Conservation (phyloP, 805 yeast genomes). For the Metschnikowia reukaufii region DNA sequence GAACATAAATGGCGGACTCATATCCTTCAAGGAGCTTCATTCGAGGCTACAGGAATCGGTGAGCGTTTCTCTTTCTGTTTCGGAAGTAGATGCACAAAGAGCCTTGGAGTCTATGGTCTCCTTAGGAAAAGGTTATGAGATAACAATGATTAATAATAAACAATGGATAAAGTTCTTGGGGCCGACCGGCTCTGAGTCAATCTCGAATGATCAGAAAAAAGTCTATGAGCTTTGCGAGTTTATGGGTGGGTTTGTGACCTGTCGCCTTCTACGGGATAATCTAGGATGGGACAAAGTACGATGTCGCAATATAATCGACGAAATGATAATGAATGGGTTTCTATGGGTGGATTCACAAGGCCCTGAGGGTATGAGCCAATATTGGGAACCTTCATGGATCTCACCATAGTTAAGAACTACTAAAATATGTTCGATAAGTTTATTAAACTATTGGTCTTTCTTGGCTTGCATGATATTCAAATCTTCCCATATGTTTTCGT, state of each 20-base stretch:
- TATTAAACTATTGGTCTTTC: constrained; percentile 11
- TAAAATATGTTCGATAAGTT: no score
- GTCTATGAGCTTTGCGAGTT: constrained; percentile 76
- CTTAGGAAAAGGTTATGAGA: constrained; percentile 71
- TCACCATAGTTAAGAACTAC: no score
- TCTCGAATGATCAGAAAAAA: constrained; percentile 60
- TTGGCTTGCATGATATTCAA: constrained; percentile 6
- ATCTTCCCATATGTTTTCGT: constrained; percentile 29
- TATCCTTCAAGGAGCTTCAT: constrained; percentile 50
- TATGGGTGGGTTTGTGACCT: constrained; percentile 70
- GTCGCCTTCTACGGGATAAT: constrained; percentile 66
- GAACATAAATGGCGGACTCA: constrained; percentile 78
- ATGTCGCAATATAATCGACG: constrained; percentile 63
- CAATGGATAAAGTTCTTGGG: constrained; percentile 48
- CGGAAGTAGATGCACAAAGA: constrained; percentile 53
- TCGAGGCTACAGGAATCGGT: constrained; percentile 31
- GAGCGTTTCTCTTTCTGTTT: constrained; percentile 31
- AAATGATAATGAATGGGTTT: constrained; percentile 78
- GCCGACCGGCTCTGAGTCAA: constrained; percentile 25
- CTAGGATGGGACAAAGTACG: constrained; percentile 70
- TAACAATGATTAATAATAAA: constrained; percentile 51
- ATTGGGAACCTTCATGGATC: constrained; percentile 80
- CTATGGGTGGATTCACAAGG: constrained; percentile 77
- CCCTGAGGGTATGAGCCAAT: constrained; percentile 34
- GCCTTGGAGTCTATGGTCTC: constrained; percentile 53